phyloP scores from a whole-genome alignment of 169 alveolate species.

The Cryptosporidium sp. region DNA sequence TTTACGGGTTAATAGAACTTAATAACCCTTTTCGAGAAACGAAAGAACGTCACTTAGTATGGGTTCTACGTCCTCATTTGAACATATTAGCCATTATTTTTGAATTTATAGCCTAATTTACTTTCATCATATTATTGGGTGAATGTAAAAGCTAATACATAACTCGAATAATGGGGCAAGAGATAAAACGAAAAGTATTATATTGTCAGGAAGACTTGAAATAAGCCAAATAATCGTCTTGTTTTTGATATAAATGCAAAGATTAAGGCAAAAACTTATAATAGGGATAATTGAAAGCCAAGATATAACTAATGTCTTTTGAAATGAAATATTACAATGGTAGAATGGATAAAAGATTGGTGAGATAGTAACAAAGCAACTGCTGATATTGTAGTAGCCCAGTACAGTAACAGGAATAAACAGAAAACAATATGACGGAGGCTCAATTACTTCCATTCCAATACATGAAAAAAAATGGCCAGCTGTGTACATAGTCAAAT shows the following conservation, averaged over 20 bases:
- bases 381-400: neutral
- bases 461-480: constrained; percentile 6
- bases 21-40: neutral
- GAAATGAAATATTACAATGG: neutral
- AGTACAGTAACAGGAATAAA: constrained; percentile 12
- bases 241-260: neutral
- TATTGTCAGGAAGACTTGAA: neutral
- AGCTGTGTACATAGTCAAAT: constrained; percentile 4
- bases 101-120: no score
- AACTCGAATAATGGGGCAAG: constrained; percentile 1
- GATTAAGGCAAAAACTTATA: neutral
- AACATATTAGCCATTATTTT: no score
- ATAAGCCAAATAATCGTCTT: neutral
- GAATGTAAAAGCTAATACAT: neutral
- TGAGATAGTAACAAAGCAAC: neutral
- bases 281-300: constrained; percentile 26
- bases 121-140: neutral
- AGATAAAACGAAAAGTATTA: neutral
- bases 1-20: no score
- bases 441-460: neutral
- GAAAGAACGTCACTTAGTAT: no score
- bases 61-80: no score
- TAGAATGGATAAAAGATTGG: neutral
- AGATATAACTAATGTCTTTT: neutral
- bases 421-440: neutral